phyloP scores from a whole-genome alignment of 73 alveolate species.

The Paramecium sonneborni region DNA sequence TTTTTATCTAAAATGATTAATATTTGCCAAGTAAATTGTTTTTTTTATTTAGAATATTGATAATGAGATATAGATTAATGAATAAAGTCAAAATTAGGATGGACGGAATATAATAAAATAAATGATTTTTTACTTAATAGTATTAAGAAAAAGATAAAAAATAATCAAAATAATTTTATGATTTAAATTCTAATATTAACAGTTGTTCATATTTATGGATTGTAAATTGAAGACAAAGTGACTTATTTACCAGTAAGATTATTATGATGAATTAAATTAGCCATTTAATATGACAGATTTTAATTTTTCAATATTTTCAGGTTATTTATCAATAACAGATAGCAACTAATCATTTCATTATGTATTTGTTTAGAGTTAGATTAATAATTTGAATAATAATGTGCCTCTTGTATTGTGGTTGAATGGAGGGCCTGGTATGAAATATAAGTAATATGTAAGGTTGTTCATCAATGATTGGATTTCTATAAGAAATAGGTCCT shows the following conservation, averaged over 20 bases:
- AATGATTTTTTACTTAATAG: not conserved
- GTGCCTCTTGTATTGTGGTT: constrained; percentile 91
- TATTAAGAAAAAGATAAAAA: not conserved
- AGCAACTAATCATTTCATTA: constrained; percentile 66
- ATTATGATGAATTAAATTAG: not conserved
- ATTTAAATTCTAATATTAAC: not conserved
- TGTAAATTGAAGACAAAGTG: constrained; percentile 18
- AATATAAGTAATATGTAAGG: constrained; percentile 52
- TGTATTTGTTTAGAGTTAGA: constrained; percentile 67
- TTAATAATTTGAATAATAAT: constrained; percentile 65
- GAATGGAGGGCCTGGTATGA: constrained; percentile 92
- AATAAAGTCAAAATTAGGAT: too few species aligned
- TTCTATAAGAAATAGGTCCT: constrained; percentile 93
- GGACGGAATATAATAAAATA: not conserved
- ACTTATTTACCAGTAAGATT: not conserved
- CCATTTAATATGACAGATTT: constrained; percentile 24
- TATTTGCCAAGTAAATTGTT: too few species aligned
- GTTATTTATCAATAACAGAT: not conserved
- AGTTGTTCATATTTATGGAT: not conserved
- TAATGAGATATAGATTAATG: too few species aligned
- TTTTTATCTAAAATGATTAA: too few species aligned
- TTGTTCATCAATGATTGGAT: constrained; percentile 91
- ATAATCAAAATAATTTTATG: not conserved
- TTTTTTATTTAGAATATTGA: too few species aligned
- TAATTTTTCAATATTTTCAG: constrained; percentile 30